These are phyloP conservation scores for Blastobotrys robertii DNA, from an alignment of 805 yeast species.

Conservation along the genomic window DNA sequence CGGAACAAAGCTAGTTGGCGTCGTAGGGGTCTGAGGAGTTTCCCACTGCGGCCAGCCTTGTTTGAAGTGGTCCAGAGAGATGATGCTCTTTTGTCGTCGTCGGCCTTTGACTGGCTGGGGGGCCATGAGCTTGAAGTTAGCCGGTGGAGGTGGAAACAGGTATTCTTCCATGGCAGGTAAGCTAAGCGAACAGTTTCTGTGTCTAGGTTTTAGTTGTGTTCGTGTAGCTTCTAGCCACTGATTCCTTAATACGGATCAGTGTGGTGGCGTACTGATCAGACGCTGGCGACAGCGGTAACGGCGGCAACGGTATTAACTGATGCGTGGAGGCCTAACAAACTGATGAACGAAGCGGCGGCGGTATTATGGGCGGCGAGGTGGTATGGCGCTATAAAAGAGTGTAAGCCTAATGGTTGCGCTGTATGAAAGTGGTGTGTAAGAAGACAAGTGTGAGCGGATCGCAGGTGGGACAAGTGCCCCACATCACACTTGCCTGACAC, in stretches of 20 bases:
- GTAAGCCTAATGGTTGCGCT: no score
- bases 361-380: no score
- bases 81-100: slow-evolving; percentile 10
- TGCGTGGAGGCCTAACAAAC: no score
- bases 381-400: no score
- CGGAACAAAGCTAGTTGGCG: not conserved
- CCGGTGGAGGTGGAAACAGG: not conserved
- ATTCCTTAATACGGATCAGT: not conserved
- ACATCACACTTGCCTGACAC: no score
- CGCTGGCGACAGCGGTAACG: no score
- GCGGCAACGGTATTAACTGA: no score
- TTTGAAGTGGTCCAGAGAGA: slow-evolving; percentile 7
- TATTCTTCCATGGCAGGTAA: not conserved
- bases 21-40: not conserved
- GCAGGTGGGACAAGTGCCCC: no score
- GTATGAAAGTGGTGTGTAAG: no score
- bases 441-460: no score
- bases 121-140: slow-evolving; percentile 13
- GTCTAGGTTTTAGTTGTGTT: not conserved
- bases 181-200: not conserved
- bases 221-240: not conserved
- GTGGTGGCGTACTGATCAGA: not conserved
- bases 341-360: no score
- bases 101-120: slow-evolving; percentile 18
- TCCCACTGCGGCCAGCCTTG: not conserved